phyloP scores from a whole-genome alignment of 2,329 filamentous ascomycete species.

The Cercospora sojina region DNA sequence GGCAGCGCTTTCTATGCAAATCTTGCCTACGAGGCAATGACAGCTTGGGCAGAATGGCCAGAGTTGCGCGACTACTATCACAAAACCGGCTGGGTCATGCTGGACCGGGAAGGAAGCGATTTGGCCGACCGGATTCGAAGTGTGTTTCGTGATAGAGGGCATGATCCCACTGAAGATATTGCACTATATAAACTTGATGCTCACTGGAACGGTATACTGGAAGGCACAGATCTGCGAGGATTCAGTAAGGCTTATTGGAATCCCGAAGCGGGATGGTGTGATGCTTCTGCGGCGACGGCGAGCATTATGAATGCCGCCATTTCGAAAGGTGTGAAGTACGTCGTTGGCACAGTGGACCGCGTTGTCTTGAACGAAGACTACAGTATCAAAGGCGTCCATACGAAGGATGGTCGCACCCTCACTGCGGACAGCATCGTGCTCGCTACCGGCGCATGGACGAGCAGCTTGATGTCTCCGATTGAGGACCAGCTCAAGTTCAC shows the following conservation, averaged over 20 bases:
- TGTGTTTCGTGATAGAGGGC: constrained; percentile 53
- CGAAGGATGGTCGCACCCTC: constrained; percentile 49
- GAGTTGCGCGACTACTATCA: constrained; percentile 51
- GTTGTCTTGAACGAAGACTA: constrained; percentile 42
- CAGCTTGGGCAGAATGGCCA: constrained; percentile 40
- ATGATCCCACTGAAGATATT: constrained; percentile 45
- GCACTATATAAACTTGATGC: constrained; percentile 43
- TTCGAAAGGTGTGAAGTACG: constrained; percentile 47
- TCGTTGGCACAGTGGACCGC: constrained; percentile 46
- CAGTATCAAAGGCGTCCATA: constrained; percentile 47
- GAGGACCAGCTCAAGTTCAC: constrained; percentile 47
- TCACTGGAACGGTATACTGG: constrained; percentile 46
- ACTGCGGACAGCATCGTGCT: constrained; percentile 56
- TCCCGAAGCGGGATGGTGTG: constrained; percentile 54
- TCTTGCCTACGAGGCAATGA: constrained; percentile 41
- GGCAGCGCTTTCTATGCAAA: constrained; percentile 32
- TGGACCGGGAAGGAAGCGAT: constrained; percentile 50
- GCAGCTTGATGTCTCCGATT: constrained; percentile 51
- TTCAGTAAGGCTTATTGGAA: constrained; percentile 51
- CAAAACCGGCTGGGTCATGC: constrained; percentile 59
- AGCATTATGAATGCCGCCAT: constrained; percentile 48
- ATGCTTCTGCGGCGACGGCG: constrained; percentile 50
- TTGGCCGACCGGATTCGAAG: constrained; percentile 54
- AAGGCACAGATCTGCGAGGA: constrained; percentile 40
- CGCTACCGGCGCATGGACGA: constrained; percentile 59